Base-by-base conservation (phyloP, 148 eudicot genomes). In the Salicornia ramosissima region DNA sequence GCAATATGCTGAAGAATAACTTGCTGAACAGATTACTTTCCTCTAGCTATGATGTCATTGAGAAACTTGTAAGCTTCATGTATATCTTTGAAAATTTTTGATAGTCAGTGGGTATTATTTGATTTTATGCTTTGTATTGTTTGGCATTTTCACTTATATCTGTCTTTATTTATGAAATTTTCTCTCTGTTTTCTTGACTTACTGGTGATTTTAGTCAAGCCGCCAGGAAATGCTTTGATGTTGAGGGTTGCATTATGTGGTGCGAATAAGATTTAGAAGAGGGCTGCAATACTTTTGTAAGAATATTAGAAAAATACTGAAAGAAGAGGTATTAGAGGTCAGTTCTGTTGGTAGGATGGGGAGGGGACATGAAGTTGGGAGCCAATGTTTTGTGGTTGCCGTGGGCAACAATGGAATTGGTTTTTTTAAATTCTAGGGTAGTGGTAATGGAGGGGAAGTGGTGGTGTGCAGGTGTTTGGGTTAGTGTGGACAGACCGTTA, bases 41-140 rank as follows among this genome's bases (percentile, higher is more conserved):
- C 64, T 81, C 96, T 56, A 85, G 92, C 72, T 90, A 82, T 83
- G 89, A 87, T 79, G 82, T 74, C 63, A 81, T 93, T 36, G 82
- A 86, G 70, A 87, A 85, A 84, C 95, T 93, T 68, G 98, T 93
- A 85, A 88, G 96, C 50, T 73, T 78, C 62, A 33, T 70, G n/a
- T n/a, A n/a, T 15, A n/a, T 62, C 52, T 33, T n/a, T 18, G 3
- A 25, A 29, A 45, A 19, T 43, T 47, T 45, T 28, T 64, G 39
- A n/a, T 21, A 25, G 36, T 13, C 18, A 15, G 10, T 39, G 51
- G 21, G 28, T 61, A 29, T 49, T 16, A n/a, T n/a, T n/a, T n/a
- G n/a, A n/a, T 7, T 33, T 18, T 15, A 6, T 30, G n/a, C 12
- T 39, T 26, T 36, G 13, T 60, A 21, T 29, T 43, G 3, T 30